Conservation (phyloP, 108 stramenopile genomes). For the Nitzschia inconspicua region DNA sequence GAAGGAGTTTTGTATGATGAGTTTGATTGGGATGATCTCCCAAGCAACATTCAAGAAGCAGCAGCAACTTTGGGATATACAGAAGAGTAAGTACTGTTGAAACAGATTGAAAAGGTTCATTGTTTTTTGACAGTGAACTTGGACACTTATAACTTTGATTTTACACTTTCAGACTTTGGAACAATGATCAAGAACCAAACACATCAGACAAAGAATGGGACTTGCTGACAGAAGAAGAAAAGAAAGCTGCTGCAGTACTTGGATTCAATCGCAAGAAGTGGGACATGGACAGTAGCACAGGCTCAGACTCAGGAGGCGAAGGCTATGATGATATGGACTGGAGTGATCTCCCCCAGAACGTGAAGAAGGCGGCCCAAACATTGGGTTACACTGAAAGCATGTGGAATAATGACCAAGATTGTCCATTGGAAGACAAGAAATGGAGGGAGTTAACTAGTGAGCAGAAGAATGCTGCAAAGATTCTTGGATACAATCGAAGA, state of each 20-base stretch:
- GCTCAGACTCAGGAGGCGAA: not conserved
- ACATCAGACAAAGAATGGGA: constrained; percentile 26
- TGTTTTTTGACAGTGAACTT: no score
- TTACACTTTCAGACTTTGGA: constrained; percentile 21
- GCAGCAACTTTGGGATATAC: constrained; percentile 32
- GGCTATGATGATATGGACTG: constrained; percentile 37
- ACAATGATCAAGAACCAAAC: constrained; percentile 27
- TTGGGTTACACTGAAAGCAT: constrained; percentile 34
- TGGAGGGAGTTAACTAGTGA: constrained; percentile 42
- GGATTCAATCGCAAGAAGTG: constrained; percentile 44
- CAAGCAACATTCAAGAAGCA: constrained; percentile 20
- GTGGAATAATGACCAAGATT: constrained; percentile 38
- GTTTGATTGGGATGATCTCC: constrained; percentile 30
- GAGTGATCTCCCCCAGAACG: constrained; percentile 40
- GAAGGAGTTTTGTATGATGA: constrained; percentile 17
- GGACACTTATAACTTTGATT: no score
- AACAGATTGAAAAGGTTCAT: no score
- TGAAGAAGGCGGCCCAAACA: constrained; percentile 31
- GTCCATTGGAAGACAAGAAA: constrained; percentile 2
- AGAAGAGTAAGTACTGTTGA: constrained; percentile 10
- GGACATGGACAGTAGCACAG: constrained; percentile 8
- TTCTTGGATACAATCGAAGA: constrained; percentile 37
- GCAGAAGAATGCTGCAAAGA: constrained; percentile 31
- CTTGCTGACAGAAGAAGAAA: constrained; percentile 36
- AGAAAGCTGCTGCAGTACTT: constrained; percentile 32